phyloP scores from a whole-genome alignment of 1,139 yeast species.

The Zygosaccharomyces sapae region DNA sequence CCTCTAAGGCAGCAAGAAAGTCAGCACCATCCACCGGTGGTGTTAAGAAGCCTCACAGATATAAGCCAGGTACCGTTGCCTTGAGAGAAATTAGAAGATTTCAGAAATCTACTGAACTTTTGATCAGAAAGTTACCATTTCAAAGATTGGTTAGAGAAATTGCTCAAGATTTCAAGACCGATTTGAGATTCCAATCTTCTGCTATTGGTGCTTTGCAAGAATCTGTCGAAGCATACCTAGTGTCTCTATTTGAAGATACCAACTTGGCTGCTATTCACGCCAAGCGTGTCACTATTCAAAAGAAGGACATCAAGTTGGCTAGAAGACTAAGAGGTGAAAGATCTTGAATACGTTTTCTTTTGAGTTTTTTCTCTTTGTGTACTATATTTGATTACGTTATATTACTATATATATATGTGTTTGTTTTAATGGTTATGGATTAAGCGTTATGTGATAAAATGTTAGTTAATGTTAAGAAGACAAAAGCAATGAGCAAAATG shows the following conservation, averaged over 20 bases:
- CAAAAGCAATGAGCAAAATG: not conserved
- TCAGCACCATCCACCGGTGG: slow-evolving; percentile 98
- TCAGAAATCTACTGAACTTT: slow-evolving; percentile 95
- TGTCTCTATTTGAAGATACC: slow-evolving; percentile 89
- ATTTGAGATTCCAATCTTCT: slow-evolving; percentile 96
- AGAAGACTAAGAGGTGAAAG: slow-evolving; percentile 99
- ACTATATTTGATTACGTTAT: slow-evolving; percentile 13
- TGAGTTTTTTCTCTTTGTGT: slow-evolving; percentile 3
- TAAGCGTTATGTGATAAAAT: not conserved
- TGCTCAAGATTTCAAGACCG: slow-evolving; percentile 97
- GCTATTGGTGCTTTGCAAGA: slow-evolving; percentile 99
- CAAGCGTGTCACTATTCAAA: slow-evolving; percentile 98
- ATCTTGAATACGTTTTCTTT: slow-evolving; percentile 42
- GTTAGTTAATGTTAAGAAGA: too few species aligned
- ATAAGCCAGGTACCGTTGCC: slow-evolving; percentile 99
- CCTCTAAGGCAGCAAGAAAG: slow-evolving; percentile 98
- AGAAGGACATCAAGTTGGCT: slow-evolving; percentile 98
- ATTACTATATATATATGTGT: slow-evolving; percentile 3
- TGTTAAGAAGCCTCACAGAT: slow-evolving; percentile 99
- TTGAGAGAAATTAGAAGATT: slow-evolving; percentile 99
- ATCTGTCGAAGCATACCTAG: slow-evolving; percentile 96
- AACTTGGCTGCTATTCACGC: slow-evolving; percentile 99
- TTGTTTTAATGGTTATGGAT: slow-evolving; percentile 5
- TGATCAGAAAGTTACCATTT: slow-evolving; percentile 97
- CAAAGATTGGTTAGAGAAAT: slow-evolving; percentile 98